Percentiles rank a stretch among this genome's conserved stretches.
Conservation (phyloP, 176 grass and related monocot species). For the Carex littledalei region DNA sequence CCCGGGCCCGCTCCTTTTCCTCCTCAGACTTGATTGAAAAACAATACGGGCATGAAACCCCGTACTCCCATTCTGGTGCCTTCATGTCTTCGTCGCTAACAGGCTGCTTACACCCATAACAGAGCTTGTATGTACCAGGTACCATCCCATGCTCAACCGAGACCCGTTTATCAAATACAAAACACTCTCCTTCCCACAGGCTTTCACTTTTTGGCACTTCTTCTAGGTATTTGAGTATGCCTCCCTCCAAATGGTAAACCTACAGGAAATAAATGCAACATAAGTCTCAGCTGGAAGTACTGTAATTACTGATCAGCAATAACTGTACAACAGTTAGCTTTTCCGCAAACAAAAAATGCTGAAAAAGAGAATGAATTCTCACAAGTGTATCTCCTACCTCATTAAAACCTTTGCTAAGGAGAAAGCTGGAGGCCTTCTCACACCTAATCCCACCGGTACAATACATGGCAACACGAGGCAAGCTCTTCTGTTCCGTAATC, state of each 20-base stretch:
- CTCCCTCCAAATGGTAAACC: slow-evolving; percentile 96
- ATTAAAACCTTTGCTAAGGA: slow-evolving; percentile 88
- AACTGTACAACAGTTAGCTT: neutral
- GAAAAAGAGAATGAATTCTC: neutral
- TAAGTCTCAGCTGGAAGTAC: neutral
- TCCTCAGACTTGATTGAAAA: slow-evolving; percentile 57
- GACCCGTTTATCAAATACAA: slow-evolving; percentile 95
- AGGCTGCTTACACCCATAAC: slow-evolving; percentile 94
- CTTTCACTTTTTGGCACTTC: slow-evolving; percentile 72
- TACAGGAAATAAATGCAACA: neutral
- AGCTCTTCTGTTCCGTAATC: slow-evolving; percentile 19
- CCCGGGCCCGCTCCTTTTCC: slow-evolving; percentile 79
- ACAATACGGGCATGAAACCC: slow-evolving; percentile 79
- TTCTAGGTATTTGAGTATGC: slow-evolving; percentile 93
- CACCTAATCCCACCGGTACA: slow-evolving; percentile 98
- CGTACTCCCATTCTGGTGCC: slow-evolving; percentile 73
- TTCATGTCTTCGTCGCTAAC: slow-evolving; percentile 84
- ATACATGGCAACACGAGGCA: slow-evolving; percentile 97
- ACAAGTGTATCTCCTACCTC: slow-evolving; percentile 42
- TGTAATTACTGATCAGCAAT: neutral
- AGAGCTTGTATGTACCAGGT: slow-evolving; percentile 85
- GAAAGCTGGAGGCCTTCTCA: slow-evolving; percentile 97
- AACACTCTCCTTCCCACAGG: slow-evolving; percentile 91
- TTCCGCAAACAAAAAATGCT: neutral
- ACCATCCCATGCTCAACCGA: slow-evolving; percentile 81